Conservation (phyloP, 2,329 filamentous ascomycete genomes). For the Fusarium tanahbumbuense region DNA sequence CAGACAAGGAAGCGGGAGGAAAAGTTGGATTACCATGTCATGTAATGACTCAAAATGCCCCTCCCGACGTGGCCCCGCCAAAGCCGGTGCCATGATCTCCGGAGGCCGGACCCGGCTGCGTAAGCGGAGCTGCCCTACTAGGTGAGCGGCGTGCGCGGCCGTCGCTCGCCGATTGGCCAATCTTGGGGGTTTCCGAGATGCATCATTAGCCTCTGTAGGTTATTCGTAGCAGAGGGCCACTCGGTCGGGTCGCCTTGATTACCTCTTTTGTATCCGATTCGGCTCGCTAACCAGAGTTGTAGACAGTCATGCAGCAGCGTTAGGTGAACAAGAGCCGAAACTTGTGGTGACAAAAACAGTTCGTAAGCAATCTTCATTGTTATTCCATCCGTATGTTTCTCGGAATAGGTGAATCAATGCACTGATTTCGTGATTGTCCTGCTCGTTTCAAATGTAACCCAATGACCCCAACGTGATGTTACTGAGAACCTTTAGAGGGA, state of each 20-base stretch:
- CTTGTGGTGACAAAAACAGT: neutral
- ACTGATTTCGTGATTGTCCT: neutral
- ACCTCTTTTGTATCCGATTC: slow-evolving; percentile 20
- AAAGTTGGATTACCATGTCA: slow-evolving; percentile 1
- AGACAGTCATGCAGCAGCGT: neutral
- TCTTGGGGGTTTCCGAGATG: slow-evolving; percentile 6
- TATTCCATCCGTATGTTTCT: neutral
- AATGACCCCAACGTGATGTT: neutral
- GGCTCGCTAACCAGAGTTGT: slow-evolving; percentile 5
- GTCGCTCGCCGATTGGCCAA: slow-evolving; percentile 39
- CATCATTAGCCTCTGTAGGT: slow-evolving; percentile 21
- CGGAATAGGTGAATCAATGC: neutral
- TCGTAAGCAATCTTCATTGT: neutral
- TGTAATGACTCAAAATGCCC: slow-evolving; percentile 35
- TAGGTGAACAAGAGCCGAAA: neutral
- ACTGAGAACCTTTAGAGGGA: neutral
- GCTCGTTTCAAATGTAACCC: neutral
- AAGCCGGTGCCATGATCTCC: slow-evolving; percentile 32
- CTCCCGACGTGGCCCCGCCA: slow-evolving; percentile 24
- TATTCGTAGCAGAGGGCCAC: slow-evolving; percentile 3
- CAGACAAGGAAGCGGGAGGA: neutral
- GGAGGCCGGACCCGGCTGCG: slow-evolving; percentile 42
- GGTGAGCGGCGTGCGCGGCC: slow-evolving; percentile 39
- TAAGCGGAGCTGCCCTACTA: slow-evolving; percentile 38
- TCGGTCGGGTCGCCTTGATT: slow-evolving; percentile 25